A percentile compares a stretch with the other conserved stretches of the same genome.
Evolutionary conservation across 495 filamentous ascomycete genomes (phyloP).

Genomic region (Daldinia childiae): DNA sequence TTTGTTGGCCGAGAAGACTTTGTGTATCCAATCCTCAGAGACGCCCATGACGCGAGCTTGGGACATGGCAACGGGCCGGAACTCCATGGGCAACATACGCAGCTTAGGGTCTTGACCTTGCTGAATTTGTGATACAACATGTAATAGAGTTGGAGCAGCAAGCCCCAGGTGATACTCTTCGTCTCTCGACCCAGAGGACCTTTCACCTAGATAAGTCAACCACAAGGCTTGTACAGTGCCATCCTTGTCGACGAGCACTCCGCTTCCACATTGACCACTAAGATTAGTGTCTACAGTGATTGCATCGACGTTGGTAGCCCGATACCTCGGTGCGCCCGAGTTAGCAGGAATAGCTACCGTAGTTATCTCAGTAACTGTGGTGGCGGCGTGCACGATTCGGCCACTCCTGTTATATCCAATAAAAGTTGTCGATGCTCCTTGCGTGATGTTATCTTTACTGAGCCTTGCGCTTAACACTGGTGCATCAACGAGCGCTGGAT

Average conservation of each 20-base stretch:
- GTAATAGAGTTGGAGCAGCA: conserved; percentile 85
- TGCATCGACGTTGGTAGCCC: conserved; percentile 95
- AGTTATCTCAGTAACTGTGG: conserved; percentile 95
- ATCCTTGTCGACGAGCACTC: conserved; percentile 88
- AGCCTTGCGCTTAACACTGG: conserved; percentile 90
- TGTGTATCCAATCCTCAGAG: conserved; percentile 91
- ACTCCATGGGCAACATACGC: conserved; percentile 91
- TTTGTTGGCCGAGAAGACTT: conserved; percentile 84
- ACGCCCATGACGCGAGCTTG: conserved; percentile 99
- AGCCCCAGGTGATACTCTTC: conserved; percentile 97
- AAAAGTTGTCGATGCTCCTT: conserved; percentile 89
- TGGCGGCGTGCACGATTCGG: conserved; percentile 91
- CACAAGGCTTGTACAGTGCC: conserved; percentile 94
- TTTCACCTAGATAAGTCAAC: conserved; percentile 95
- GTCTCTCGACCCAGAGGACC: conserved; percentile 81
- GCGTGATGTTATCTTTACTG: conserved; percentile 81
- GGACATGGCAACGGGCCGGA: conserved; percentile 94
- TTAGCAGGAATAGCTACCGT: conserved; percentile 97
- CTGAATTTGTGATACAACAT: conserved; percentile 84
- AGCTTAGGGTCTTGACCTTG: conserved; percentile 79
- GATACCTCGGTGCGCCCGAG: conserved; percentile 87
- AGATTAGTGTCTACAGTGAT: conserved; percentile 96
- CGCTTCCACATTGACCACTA: conserved; percentile 91
- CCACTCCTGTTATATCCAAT: conserved; percentile 97
- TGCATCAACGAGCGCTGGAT: conserved; percentile 89